Evolutionary conservation across 176 grass and related monocot genomes (phyloP), one percentile per base, ranked within the genome.

Genomic region (Hyparrhenia diplandra): DNA sequence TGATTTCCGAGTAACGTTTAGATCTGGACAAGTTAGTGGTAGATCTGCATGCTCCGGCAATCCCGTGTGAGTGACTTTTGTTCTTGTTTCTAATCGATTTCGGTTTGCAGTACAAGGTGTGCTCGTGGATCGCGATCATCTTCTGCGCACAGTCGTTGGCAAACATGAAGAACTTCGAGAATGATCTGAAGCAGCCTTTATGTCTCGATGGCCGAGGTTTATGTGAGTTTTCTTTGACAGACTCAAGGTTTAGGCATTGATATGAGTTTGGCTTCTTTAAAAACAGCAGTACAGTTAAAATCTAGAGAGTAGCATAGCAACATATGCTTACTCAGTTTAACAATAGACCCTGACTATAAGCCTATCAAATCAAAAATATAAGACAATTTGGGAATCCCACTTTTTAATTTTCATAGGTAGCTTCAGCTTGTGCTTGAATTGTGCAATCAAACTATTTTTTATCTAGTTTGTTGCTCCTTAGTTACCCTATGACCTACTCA

Each of bases 141-240:
- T 99, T 99, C 85, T 99, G 96, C 40, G 92, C 89, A 13, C 92
- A 95, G 77, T 95, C 96, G 34, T 83, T 99, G 68, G 86, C 87
- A 4, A 99, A 99, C 89, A 95, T 99, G 96, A 99, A 89, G 87
- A 99, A 95, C 86, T 93, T 90, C 64, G 96, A 99, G 86, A 91
- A 92, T 55, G 96, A 99, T 84, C 85, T 95, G 34, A 99, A 99
- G 85, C 96, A 99, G 80, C 62, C n/a, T n/a, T n/a, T n/a, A n/a
- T n/a, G n/a, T 99, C 43, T 99, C 92, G 47, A 95, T 99, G 96
- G 96, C 96, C 80, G n/a, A n/a, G n/a, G n/a, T 95, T 95, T 54
- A 99, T 99, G 96, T 95, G 85, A 90, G 93, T 88, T 74, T 43
- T 49, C 75, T 85, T 51, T n/a, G n/a, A n/a, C n/a, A n/a, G n/a